Conservation (phyloP, 78 protist genomes). For the Dictyostelium firmibasis region DNA sequence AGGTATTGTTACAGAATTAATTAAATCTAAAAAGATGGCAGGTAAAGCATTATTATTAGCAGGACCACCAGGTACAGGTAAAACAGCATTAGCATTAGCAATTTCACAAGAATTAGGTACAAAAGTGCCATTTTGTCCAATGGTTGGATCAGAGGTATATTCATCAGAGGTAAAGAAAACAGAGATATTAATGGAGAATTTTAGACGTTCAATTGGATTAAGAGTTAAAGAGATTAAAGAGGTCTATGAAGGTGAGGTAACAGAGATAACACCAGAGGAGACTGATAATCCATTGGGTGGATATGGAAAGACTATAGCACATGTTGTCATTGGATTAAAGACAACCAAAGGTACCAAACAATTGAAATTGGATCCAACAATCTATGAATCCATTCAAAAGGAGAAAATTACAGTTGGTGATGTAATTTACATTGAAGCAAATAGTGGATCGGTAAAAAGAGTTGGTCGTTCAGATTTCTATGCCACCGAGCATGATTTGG, state of each 20-base stretch:
- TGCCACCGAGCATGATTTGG: constrained; percentile 97
- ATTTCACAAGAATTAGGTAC: constrained; percentile 98
- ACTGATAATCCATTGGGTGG: constrained; percentile 96
- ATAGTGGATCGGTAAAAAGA: constrained; percentile 97
- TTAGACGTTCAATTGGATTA: constrained; percentile 99
- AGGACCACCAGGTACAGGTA: constrained; percentile 99
- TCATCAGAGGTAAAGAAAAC: constrained; percentile 98
- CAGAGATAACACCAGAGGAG: constrained; percentile 98
- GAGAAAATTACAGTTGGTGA: constrained; percentile 98
- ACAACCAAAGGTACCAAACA: constrained; percentile 95
- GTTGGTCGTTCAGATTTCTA: constrained; percentile 98
- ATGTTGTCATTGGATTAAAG: constrained; percentile 93
- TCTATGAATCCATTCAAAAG: constrained; percentile 98
- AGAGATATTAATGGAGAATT: constrained; percentile 98
- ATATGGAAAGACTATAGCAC: constrained; percentile 97
- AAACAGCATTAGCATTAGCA: constrained; percentile 99
- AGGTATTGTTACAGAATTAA: constrained; percentile 98
- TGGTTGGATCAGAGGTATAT: constrained; percentile 99
- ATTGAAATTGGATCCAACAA: constrained; percentile 97
- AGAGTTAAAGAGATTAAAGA: constrained; percentile 99
- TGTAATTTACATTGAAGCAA: constrained; percentile 99
- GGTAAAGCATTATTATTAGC: constrained; percentile 99
- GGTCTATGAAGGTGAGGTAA: constrained; percentile 99
- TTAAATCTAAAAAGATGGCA: constrained; percentile 98
- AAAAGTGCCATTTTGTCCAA: constrained; percentile 99